Evolutionary conservation across 495 filamentous ascomycete species (phyloP).

Genomic region (Xanthoparmelia taractica): DNA sequence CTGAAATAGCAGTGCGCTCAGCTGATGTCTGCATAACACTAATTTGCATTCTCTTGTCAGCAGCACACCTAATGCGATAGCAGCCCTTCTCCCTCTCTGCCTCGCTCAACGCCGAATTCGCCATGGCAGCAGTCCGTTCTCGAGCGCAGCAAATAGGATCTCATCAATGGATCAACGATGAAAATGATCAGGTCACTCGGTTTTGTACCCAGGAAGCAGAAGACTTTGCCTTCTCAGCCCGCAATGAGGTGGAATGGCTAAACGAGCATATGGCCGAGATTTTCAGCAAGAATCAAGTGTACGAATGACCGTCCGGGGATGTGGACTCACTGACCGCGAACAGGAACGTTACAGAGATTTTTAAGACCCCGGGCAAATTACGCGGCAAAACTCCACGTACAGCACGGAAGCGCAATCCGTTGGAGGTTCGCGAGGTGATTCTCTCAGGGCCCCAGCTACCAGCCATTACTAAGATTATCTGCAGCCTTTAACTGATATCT

Average conservation of each 20-base stretch:
- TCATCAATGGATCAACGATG: conserved; percentile 57
- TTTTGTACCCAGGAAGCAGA: conserved; percentile 68
- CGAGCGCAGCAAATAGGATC: conserved; percentile 55
- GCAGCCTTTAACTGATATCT: conserved; percentile 79
- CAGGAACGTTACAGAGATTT: conserved; percentile 73
- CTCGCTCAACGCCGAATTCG: neutral
- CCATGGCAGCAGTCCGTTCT: conserved; percentile 43
- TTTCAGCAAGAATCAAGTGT: conserved; percentile 71
- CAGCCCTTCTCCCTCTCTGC: neutral
- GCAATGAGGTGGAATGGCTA: conserved; percentile 89
- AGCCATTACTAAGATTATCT: conserved; percentile 14
- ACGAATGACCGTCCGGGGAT: neutral
- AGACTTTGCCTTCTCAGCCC: conserved; percentile 79
- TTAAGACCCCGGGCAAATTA: conserved; percentile 93
- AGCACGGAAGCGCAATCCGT: conserved; percentile 56
- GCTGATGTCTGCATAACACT: neutral
- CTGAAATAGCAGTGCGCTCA: neutral
- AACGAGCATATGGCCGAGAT: conserved; percentile 97
- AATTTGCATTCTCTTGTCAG: neutral
- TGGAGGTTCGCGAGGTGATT: conserved; percentile 63
- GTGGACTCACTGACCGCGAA: neutral
- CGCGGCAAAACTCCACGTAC: conserved; percentile 90
- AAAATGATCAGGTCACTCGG: conserved; percentile 55
- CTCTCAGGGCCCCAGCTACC: neutral
- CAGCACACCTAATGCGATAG: neutral